Percentiles rank a stretch among this genome's conserved stretches.
Evolutionary conservation across 2,329 filamentous ascomycete genomes (phyloP).

Genomic region (Xylogone sp.): DNA sequence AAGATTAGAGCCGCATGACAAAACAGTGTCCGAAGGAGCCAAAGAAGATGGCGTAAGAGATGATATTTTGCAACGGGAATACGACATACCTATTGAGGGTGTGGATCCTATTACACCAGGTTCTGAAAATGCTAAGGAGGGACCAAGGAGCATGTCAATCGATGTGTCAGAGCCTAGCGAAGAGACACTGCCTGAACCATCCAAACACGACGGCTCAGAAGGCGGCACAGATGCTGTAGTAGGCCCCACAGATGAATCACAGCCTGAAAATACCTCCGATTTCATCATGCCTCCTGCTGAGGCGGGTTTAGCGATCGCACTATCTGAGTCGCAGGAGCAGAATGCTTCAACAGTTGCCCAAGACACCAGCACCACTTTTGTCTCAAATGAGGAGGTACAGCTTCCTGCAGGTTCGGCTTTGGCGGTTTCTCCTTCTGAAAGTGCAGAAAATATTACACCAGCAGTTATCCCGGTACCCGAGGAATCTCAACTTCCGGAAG

Average conservation of each 20-base stretch:
- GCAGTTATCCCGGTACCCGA: neutral
- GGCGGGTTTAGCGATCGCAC: neutral
- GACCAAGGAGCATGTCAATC: constrained; percentile 12
- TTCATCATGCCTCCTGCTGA: neutral
- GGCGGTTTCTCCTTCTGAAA: neutral
- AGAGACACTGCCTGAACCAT: neutral
- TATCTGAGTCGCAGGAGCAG: neutral
- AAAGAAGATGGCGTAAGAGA: neutral
- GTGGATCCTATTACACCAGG: neutral
- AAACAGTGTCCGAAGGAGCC: neutral
- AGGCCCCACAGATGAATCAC: neutral
- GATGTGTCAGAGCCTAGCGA: neutral
- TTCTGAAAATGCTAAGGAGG: constrained; percentile 24
- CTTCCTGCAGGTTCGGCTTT: neutral
- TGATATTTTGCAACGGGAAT: neutral
- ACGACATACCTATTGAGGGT: constrained; percentile 1
- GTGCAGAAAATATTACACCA: neutral
- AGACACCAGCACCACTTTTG: neutral
- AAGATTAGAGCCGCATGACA: neutral
- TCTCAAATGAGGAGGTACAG: neutral
- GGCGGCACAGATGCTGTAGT: neutral
- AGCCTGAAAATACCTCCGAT: neutral
- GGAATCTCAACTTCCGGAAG: neutral
- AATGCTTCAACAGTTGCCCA: neutral
- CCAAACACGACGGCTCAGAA: neutral